Percentiles rank a stretch among this genome's conserved stretches.
Conservation (phyloP, 2,329 filamentous ascomycete genomes). For the Fusarium heterosporum region DNA sequence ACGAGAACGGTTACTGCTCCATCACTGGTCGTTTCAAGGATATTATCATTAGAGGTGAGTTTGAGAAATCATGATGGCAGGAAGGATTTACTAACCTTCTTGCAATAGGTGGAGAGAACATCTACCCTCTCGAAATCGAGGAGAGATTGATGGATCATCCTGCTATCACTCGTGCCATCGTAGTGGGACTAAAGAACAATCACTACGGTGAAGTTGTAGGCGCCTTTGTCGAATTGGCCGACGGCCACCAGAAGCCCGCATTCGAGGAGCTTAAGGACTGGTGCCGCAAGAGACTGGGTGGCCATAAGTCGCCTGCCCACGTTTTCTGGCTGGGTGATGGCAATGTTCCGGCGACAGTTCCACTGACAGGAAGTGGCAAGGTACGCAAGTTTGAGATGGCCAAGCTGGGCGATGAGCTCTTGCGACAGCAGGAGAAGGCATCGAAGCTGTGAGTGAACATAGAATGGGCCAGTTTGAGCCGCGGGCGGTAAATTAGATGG, state of each 20-base stretch:
- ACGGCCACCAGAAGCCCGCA: slow-evolving; percentile 55
- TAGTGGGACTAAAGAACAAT: slow-evolving; percentile 76
- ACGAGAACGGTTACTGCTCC: slow-evolving; percentile 75
- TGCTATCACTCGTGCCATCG: slow-evolving; percentile 71
- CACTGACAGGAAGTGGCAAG: slow-evolving; percentile 78
- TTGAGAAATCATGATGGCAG: slow-evolving; percentile 18
- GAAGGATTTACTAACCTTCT: slow-evolving; percentile 31
- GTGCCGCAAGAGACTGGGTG: slow-evolving; percentile 70
- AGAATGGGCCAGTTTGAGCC: not conserved
- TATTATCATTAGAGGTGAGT: slow-evolving; percentile 77
- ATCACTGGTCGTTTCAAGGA: slow-evolving; percentile 85
- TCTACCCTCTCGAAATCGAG: slow-evolving; percentile 80
- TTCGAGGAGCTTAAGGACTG: slow-evolving; percentile 70
- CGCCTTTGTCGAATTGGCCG: slow-evolving; percentile 66
- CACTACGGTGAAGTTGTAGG: slow-evolving; percentile 80
- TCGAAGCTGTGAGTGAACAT: slow-evolving; percentile 60
- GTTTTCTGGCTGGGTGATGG: slow-evolving; percentile 80
- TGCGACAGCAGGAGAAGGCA: slow-evolving; percentile 61
- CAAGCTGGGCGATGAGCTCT: slow-evolving; percentile 64
- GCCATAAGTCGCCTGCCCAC: slow-evolving; percentile 77
- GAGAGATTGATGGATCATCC: slow-evolving; percentile 76
- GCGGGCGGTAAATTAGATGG: not conserved
- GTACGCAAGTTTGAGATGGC: slow-evolving; percentile 75
- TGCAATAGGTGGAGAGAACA: slow-evolving; percentile 74
- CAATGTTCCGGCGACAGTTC: slow-evolving; percentile 66